Evolutionary conservation across 257 asterid species (phyloP).

Genomic region (Nicotiana tabacum): DNA sequence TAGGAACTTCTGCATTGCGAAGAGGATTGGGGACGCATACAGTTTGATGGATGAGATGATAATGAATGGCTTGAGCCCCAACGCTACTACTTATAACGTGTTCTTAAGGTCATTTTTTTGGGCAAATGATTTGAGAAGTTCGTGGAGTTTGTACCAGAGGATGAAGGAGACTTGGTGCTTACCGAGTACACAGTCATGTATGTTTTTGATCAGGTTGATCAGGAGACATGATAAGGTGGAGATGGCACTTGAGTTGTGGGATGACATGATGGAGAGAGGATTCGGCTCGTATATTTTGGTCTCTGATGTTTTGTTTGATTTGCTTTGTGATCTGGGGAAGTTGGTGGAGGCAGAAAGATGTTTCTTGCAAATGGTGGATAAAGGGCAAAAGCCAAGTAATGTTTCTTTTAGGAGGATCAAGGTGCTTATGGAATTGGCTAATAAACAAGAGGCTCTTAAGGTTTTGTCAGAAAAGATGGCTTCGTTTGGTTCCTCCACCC

Average conservation of each 20-base stretch:
- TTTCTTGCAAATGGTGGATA: slow-evolving; percentile 87
- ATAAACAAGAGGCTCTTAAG: slow-evolving; percentile 42
- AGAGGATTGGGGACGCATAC: slow-evolving; percentile 61
- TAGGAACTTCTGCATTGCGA: slow-evolving; percentile 83
- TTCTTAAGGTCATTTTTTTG: slow-evolving; percentile 65
- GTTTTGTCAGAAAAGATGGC: slow-evolving; percentile 62
- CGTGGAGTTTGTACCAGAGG: slow-evolving; percentile 71
- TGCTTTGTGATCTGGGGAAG: slow-evolving; percentile 79
- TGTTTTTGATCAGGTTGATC: slow-evolving; percentile 73
- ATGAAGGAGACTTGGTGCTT: slow-evolving; percentile 67
- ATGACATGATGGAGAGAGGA: slow-evolving; percentile 80
- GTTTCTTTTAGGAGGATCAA: slow-evolving; percentile 76
- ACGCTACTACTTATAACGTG: slow-evolving; percentile 80
- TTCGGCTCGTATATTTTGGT: slow-evolving; percentile 74
- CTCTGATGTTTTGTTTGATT: slow-evolving; percentile 65
- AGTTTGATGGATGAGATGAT: slow-evolving; percentile 72
- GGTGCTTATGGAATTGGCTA: slow-evolving; percentile 86
- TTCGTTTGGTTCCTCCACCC: slow-evolving; percentile 40
- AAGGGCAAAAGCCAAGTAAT: slow-evolving; percentile 77
- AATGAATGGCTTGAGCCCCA: slow-evolving; percentile 63
- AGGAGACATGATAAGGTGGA: slow-evolving; percentile 70
- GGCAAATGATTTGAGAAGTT: slow-evolving; percentile 55
- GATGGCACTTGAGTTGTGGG: slow-evolving; percentile 78
- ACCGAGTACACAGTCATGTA: slow-evolving; percentile 80
- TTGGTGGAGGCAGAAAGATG: slow-evolving; percentile 77